phyloP scores from a whole-genome alignment of 2,329 filamentous ascomycete species.

The Cercospora zeae-maydis region DNA sequence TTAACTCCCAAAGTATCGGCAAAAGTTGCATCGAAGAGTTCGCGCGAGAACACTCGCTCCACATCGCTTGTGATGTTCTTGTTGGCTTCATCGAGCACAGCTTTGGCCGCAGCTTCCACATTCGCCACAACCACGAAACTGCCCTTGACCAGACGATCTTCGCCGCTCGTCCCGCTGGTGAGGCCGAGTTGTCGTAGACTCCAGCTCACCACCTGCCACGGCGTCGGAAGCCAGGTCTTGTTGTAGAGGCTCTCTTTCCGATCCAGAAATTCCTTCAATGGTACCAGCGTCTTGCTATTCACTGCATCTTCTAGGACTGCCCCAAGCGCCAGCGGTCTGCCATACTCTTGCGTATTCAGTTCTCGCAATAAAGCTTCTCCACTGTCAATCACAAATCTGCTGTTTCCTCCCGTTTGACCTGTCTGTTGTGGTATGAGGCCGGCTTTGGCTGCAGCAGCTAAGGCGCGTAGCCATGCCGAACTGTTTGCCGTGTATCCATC shows the following conservation, averaged over 20 bases:
- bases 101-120: conserved; percentile 50
- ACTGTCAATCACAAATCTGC: conserved; percentile 51
- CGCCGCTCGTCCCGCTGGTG: conserved; percentile 26
- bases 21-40: conserved; percentile 32
- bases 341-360: conserved; percentile 73
- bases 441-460: conserved; percentile 64
- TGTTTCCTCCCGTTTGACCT: conserved; percentile 34
- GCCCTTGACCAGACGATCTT: conserved; percentile 58
- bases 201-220: conserved; percentile 71
- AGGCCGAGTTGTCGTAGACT: conserved; percentile 59
- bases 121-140: conserved; percentile 65
- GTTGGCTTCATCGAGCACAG: conserved; percentile 36
- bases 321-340: conserved; percentile 74
- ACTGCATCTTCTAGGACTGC: conserved; percentile 76
- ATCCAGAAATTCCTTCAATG: conserved; percentile 64
- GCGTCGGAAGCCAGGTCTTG: conserved; percentile 63
- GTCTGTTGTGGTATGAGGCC: conserved; percentile 54
- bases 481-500: conserved; percentile 82
- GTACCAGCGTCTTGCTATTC: conserved; percentile 64
- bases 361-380: conserved; percentile 64
- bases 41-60: conserved; percentile 34
- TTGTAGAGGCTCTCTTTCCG: conserved; percentile 68
- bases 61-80: conserved; percentile 36
- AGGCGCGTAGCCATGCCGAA: conserved; percentile 70
- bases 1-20: conserved; percentile 26